Evolutionary conservation across 2,329 filamentous ascomycete genomes (phyloP).

Genomic region (Nothophoma quercina): DNA sequence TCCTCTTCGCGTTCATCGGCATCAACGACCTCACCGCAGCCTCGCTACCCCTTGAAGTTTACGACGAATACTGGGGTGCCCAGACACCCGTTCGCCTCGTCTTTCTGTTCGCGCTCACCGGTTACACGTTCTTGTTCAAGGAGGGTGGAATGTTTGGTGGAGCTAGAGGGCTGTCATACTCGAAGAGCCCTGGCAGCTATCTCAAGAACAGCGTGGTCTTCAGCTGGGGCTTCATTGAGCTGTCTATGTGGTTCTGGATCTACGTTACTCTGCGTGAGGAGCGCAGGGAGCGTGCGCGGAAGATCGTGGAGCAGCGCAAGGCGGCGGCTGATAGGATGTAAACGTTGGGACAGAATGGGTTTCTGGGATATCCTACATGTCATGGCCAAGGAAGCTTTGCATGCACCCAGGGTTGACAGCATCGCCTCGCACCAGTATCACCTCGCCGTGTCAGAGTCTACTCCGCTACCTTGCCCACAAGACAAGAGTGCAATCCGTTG

Average conservation of each 20-base stretch:
- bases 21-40: conserved; percentile 57
- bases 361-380: no score
- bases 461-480: no score
- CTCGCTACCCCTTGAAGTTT: conserved; percentile 53
- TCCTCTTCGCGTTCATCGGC: conserved; percentile 71
- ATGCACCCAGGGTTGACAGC: no score
- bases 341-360: no score
- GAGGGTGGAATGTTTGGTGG: conserved; percentile 57
- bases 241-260: conserved; percentile 85
- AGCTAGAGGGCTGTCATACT: conserved; percentile 34
- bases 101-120: conserved; percentile 67
- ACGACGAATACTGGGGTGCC: conserved; percentile 57
- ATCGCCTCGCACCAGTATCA: no score
- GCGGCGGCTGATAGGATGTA: conserved; percentile 37
- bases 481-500: no score
- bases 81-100: conserved; percentile 70
- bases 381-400: no score
- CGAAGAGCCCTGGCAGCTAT: conserved; percentile 59
- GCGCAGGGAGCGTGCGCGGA: conserved; percentile 38
- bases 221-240: conserved; percentile 83
- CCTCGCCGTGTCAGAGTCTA: no score
- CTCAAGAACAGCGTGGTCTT: conserved; percentile 88
- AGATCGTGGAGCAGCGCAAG: conserved; percentile 43
- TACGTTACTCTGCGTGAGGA: conserved; percentile 49
- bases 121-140: conserved; percentile 71